Evolutionary conservation across 768 basidiomycete species (phyloP).

Genomic region (Tricholoma flavovirens): DNA sequence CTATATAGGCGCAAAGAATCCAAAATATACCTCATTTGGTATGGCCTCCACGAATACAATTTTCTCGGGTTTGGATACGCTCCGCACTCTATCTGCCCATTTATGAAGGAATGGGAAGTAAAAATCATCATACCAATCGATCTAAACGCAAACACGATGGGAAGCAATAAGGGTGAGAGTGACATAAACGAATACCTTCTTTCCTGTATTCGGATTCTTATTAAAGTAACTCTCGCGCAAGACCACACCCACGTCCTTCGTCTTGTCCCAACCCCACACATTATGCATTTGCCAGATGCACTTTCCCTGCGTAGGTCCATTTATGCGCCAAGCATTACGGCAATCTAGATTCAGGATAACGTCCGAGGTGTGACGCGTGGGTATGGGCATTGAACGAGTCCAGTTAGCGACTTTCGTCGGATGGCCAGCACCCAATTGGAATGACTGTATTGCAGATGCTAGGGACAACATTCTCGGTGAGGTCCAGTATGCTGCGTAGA

Average conservation of each 20-base stretch:
- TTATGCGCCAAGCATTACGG: constrained; percentile 60
- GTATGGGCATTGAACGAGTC: constrained; percentile 84
- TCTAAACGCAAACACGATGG: constrained; percentile 27
- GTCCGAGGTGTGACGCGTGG: constrained; percentile 59
- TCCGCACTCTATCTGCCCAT: constrained; percentile 61
- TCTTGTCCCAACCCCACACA: constrained; percentile 84
- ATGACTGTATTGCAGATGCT: constrained; percentile 85
- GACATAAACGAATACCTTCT: constrained; percentile 38
- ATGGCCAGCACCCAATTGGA: constrained; percentile 87
- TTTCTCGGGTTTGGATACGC: constrained; percentile 43
- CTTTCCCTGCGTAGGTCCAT: constrained; percentile 65
- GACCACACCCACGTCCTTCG: constrained; percentile 62
- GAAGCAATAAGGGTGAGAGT: not conserved
- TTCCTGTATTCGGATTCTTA: constrained; percentile 57
- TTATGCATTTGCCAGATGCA: constrained; percentile 92
- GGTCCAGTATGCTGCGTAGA: not conserved
- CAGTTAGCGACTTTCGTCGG: constrained; percentile 75
- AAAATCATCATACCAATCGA: constrained; percentile 85
- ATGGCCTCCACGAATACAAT: constrained; percentile 79
- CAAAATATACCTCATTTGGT: constrained; percentile 75
- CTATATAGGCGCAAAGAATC: not conserved
- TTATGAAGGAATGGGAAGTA: constrained; percentile 71
- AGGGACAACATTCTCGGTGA: not conserved
- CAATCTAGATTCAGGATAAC: constrained; percentile 55
- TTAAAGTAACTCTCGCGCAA: constrained; percentile 83